Base-by-base conservation (phyloP, 305 asterid genomes). In the Rubia peregrina region DNA sequence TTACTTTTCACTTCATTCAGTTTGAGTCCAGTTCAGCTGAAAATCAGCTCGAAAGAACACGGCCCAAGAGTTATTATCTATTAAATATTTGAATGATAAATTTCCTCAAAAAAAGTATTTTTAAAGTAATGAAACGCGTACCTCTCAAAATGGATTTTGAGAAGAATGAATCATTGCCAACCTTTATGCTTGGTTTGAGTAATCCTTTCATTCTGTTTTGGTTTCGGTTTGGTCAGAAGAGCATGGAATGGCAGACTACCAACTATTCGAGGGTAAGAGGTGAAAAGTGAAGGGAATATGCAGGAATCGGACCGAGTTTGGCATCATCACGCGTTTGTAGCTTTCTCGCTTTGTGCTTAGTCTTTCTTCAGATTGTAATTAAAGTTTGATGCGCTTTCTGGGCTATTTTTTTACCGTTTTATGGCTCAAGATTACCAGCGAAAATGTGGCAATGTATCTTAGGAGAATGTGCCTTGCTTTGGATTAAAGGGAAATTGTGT, bases 181-280 rank as follows among this genome's bases (percentile, higher is more conserved):
- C 30, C 30, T 26, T 26, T 26, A 26, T 26, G 30, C 5, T 3
- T 7, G 3, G 62, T 19, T 56, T 24, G 22, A 51, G 57, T 51
- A 51, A 51, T 51, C 3, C 19, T 51, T 6, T 5, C 16, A 9
- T n/a, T 14, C 16, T 49, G 10, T 7, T 49, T 16, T 14, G 36
- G 49, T 33, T 33, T 66, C 68, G 12, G 73, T 41, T 41, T 33
- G 41, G 68, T 22, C 81, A 90, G 95, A 83, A 82, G 84, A 79
- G 78, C 77, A 38, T 84, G 87, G 72, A 79, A 69, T 55, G 71
- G 80, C 22, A 77, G 76, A 65, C 71, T 79, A 64, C 86, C 87
- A 61, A 85, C 80, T 5, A 77, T 78, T 65, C 79, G 84, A 78
- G 81, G 70, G 38, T 80, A 66, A 67, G 62, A 5, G 69, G 51